Evolutionary conservation across 208 protist species (phyloP), one percentile per base, ranked within the genome.

Genomic region (Porcisia deanei): DNA sequence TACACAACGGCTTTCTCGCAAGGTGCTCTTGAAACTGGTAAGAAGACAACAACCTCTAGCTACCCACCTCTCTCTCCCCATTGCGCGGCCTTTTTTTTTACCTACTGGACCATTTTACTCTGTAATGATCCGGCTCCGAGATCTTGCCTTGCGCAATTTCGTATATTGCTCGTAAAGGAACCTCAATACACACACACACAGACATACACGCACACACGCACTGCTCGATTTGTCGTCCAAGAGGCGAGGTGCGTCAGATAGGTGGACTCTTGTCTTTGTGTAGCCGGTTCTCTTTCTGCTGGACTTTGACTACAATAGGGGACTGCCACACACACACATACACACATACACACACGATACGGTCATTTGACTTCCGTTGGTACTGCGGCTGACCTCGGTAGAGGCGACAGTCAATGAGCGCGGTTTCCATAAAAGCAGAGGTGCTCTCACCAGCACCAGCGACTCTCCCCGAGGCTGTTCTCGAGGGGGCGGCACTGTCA

Each of bases 401-500:
- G 8, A 52, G 12, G 7, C 0, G 3, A 18, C 20, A 52, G 41
- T 67, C 9, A 30, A 49, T 67, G 63, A 49, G 39, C 22, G 22
- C 2, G 6, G 10, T 10, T 0, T 1, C 63, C 6, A 52, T 30
- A 8, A 9, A 4, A 52, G 63, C 16, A 67, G 66, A 52, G n/a
- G 30, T 25, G 43, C 14, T 6, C 16, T 10, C 1, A 9, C 25
- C 53, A 71, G 5, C 54, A 39, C 37, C 22, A 18, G 34, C 37
- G 7, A n/a, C 39, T 45, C 4, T 52, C 16, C 12, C 57, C 30
- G 34, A 53, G 52, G 34, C 25, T 1, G 45, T 30, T 39, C 55
- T 2, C 37, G 73, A n/a, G 5, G 52, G 22, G 57, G 43, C 60
- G n/a, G 34, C 68, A 1, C 57, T 91, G 18, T 88, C 84, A 0